Evolutionary conservation across 345 rosid genomes (phyloP).

Genomic region (Bruguiera gymnorhiza): DNA sequence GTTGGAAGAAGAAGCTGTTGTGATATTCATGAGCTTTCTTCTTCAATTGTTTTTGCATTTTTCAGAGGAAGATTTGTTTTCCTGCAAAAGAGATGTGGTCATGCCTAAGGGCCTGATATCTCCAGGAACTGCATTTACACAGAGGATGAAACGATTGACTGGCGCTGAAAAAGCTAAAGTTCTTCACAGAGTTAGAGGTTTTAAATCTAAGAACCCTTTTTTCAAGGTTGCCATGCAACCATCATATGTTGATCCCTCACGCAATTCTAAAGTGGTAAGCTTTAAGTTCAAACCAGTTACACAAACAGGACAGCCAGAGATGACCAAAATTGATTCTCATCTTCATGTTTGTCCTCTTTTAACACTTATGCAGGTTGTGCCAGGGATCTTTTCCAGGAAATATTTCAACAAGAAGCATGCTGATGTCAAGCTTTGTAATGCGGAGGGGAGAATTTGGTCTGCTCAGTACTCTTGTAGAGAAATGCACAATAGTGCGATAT

Average conservation of each 20-base stretch:
- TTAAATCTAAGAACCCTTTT: constrained; percentile 23
- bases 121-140: neutral
- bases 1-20: neutral
- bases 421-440: neutral
- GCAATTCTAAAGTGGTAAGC: constrained; percentile 1
- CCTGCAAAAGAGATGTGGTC: neutral
- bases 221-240: constrained; percentile 24
- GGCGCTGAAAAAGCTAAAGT: constrained; percentile 8
- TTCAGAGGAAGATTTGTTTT: neutral
- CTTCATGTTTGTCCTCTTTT: neutral
- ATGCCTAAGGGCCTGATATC: neutral
- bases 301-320: neutral
- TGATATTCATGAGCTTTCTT: neutral
- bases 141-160: neutral
- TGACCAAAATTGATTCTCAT: neutral
- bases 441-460: constrained; percentile 17
- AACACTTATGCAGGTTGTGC: constrained; percentile 8
- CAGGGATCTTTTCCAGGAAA: constrained; percentile 9
- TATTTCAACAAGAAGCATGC: neutral
- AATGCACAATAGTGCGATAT: neutral
- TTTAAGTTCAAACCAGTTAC: neutral
- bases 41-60: neutral
- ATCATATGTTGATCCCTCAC: constrained; percentile 4
- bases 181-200: constrained; percentile 18
- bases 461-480: neutral